Conservation (phyloP, 305 asterid genomes). For the Solanum chacoense region DNA sequence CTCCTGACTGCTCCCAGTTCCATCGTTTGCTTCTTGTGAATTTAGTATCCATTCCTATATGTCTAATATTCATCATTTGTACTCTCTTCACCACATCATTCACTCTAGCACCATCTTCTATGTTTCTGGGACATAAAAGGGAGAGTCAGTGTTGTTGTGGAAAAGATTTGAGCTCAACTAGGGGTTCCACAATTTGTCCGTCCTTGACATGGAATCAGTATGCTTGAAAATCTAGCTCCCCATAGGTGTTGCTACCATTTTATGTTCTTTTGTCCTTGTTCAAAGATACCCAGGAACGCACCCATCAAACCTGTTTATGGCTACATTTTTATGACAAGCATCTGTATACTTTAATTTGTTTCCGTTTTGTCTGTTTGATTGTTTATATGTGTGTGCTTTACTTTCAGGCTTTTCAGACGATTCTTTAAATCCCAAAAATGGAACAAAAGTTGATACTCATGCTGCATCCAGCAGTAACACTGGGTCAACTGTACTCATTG, state of each 20-base stretch:
- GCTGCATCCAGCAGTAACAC: slow-evolving; percentile 28
- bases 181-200: background rate
- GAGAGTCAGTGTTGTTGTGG: background rate
- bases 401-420: slow-evolving; percentile 51
- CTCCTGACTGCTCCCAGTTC: background rate
- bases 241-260: background rate
- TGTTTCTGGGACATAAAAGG: background rate
- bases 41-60: background rate
- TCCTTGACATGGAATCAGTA: background rate
- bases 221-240: background rate
- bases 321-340: background rate
- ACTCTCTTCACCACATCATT: background rate
- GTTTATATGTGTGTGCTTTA: slow-evolving; percentile 1
- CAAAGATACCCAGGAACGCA: background rate
- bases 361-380: slow-evolving; percentile 2
- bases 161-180: background rate
- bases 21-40: background rate
- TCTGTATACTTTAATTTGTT: background rate
- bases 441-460: slow-evolving; percentile 23
- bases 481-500: slow-evolving; percentile 35
- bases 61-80: background rate
- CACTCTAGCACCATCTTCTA: background rate
- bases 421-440: slow-evolving; percentile 31
- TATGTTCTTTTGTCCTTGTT: background rate
- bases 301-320: background rate